Percentiles rank a stretch among this genome's conserved stretches.
Conservation (phyloP, 1,284 basidiomycete genomes). For the Hemileia vastatrix region DNA sequence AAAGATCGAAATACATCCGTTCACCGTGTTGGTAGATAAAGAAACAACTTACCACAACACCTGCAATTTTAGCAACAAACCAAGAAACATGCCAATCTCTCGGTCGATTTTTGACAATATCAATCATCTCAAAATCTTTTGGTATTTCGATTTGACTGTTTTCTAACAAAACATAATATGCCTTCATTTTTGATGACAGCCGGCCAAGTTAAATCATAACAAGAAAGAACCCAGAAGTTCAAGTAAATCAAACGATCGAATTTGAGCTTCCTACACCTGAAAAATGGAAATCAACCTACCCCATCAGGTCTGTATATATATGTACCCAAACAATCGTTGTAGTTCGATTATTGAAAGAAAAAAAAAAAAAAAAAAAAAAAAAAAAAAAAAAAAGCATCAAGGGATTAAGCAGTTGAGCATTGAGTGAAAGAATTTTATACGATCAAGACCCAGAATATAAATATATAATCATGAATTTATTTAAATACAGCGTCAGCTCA, state of each 20-base stretch:
- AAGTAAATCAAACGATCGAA: background rate
- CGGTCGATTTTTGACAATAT: slow-evolving; percentile 6
- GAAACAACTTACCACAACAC: slow-evolving; percentile 12
- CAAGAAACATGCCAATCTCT: slow-evolving; percentile 21
- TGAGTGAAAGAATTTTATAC: slow-evolving; percentile 32
- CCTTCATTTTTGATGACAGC: no score
- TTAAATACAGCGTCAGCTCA: background rate
- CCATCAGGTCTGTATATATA: slow-evolving; percentile 9
- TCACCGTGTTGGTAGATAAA: background rate
- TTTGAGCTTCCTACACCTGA: background rate
- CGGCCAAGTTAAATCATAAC: background rate
- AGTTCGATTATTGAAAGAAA: no score
- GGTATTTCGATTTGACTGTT: slow-evolving; percentile 5
- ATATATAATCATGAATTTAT: slow-evolving; percentile 40
- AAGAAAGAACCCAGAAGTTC: background rate
- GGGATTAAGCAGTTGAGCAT: background rate
- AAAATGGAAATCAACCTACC: background rate
- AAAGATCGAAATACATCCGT: background rate
- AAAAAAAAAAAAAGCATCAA: slow-evolving; percentile 19
- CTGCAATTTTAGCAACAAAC: slow-evolving; percentile 18
- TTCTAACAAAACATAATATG: slow-evolving; percentile 12
- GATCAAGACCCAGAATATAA: slow-evolving; percentile 74
- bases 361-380: background rate
- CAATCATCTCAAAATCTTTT: slow-evolving; percentile 6
- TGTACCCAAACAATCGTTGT: no score